Evolutionary conservation across 257 asterid species (phyloP).

Genomic region (Linderniella brevidens): DNA sequence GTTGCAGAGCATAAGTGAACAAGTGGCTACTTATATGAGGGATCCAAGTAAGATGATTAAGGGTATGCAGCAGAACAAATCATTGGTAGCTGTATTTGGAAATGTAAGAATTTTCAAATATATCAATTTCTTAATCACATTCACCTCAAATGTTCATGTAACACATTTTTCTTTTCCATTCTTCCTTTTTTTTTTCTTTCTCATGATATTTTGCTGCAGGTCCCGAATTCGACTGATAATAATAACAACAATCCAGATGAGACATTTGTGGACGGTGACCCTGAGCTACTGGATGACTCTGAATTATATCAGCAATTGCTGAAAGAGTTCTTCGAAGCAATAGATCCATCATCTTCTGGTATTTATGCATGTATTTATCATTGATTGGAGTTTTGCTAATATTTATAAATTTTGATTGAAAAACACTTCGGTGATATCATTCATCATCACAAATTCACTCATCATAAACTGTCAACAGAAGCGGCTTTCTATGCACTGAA

Average conservation of each 20-base stretch:
- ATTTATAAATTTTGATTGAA: not conserved
- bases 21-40: conserved; percentile 85
- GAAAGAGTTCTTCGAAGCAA: conserved; percentile 81
- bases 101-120: conserved; percentile 36
- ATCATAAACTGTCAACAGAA: conserved; percentile 24
- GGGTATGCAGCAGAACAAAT: conserved; percentile 80
- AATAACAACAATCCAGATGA: conserved; percentile 29
- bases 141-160: too few species aligned
- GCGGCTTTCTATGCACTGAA: conserved; percentile 63
- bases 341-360: conserved; percentile 87
- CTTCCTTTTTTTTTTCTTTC: too few species aligned
- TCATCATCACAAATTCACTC: not conserved
- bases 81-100: conserved; percentile 72
- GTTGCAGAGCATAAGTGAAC: conserved; percentile 73
- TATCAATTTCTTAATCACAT: too few species aligned
- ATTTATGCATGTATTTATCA: conserved; percentile 7
- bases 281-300: conserved; percentile 79
- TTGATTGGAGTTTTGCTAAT: not conserved
- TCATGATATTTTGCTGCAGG: conserved; percentile 28
- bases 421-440: not conserved
- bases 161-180: conserved; percentile 5
- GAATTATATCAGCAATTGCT: conserved; percentile 78
- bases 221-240: conserved; percentile 23
- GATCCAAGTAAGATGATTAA: conserved; percentile 92
- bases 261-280: conserved; percentile 36